Percentiles rank a stretch among this genome's conserved stretches.
phyloP scores from a whole-genome alignment of 495 filamentous ascomycete genomes.

The Penicillium bialowiezense region DNA sequence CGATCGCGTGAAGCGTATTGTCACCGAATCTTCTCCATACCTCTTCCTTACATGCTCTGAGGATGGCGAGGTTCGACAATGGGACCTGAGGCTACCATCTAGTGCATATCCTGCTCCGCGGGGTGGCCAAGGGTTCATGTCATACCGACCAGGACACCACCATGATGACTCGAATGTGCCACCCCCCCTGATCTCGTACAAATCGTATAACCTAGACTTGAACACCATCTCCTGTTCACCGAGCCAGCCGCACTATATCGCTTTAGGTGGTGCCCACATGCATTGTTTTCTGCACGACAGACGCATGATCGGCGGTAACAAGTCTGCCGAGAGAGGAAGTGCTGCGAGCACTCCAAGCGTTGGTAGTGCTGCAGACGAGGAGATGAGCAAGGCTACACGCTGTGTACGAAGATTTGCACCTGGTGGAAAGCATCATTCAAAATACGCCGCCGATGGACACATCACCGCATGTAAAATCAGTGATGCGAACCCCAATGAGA shows the following conservation, averaged over 20 bases:
- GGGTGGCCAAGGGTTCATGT: conserved; percentile 49
- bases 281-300: conserved; percentile 76
- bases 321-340: conserved; percentile 50
- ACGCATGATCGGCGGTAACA: conserved; percentile 68
- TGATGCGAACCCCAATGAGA: conserved; percentile 70
- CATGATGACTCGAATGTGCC: conserved; percentile 59
- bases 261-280: conserved; percentile 67
- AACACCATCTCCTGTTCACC: conserved; percentile 75
- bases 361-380: conserved; percentile 49
- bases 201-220: conserved; percentile 61
- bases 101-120: conserved; percentile 58
- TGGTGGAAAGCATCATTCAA: conserved; percentile 53
- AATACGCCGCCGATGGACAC: conserved; percentile 55
- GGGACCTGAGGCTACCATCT: conserved; percentile 67
- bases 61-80: conserved; percentile 75
- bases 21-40: conserved; percentile 70
- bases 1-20: conserved; percentile 73
- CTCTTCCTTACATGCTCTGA: conserved; percentile 75
- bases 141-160: conserved; percentile 36
- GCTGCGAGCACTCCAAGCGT: conserved; percentile 30
- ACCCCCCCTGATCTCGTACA: conserved; percentile 72
- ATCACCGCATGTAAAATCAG: conserved; percentile 81
- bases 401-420: conserved; percentile 72
- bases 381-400: conserved; percentile 60
- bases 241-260: conserved; percentile 74